phyloP scores from a whole-genome alignment of 192 early-diverging fungal genomes.

The Powellomyces hirtus region DNA sequence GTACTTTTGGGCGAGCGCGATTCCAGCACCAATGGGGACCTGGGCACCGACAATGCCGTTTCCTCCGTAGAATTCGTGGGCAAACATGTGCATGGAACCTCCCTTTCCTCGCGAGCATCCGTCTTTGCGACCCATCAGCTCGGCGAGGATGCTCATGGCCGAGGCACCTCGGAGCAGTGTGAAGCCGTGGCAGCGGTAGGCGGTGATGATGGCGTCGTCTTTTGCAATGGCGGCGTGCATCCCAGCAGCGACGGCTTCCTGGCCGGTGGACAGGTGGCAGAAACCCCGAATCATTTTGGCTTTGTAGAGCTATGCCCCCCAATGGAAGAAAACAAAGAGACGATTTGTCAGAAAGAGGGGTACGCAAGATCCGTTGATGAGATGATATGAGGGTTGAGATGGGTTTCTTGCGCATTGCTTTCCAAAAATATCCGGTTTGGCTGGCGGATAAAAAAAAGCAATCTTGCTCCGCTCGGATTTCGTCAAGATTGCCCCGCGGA shows the following conservation, averaged over 20 bases:
- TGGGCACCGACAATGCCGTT: conserved; percentile 99
- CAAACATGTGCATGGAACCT: conserved; percentile 99
- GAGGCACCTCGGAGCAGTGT: conserved; percentile 78
- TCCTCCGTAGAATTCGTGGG: conserved; percentile 92
- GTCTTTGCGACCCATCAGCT: conserved; percentile 66
- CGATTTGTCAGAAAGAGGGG: no score
- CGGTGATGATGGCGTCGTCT: conserved; percentile 93
- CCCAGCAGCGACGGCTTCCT: conserved; percentile 92
- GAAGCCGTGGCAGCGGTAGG: conserved; percentile 99
- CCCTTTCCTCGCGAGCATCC: conserved; percentile 95
- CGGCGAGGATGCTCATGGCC: conserved; percentile 44
- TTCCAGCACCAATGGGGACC: conserved; percentile 58
- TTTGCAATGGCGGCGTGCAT: conserved; percentile 87
- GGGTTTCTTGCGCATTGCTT: no score
- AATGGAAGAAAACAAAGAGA: not conserved
- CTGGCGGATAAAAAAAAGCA: no score
- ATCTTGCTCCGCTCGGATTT: no score
- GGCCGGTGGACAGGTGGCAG: conserved; percentile 97
- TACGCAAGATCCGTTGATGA: no score
- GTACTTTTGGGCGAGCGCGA: conserved; percentile 95
- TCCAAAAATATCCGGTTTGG: no score
- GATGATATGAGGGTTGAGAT: no score
- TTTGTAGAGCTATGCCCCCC: conserved; percentile 87
- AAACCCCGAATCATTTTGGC: conserved; percentile 95
- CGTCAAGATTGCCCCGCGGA: no score